Conservation (phyloP, 805 yeast species). For the Candida palmyrensis region DNA sequence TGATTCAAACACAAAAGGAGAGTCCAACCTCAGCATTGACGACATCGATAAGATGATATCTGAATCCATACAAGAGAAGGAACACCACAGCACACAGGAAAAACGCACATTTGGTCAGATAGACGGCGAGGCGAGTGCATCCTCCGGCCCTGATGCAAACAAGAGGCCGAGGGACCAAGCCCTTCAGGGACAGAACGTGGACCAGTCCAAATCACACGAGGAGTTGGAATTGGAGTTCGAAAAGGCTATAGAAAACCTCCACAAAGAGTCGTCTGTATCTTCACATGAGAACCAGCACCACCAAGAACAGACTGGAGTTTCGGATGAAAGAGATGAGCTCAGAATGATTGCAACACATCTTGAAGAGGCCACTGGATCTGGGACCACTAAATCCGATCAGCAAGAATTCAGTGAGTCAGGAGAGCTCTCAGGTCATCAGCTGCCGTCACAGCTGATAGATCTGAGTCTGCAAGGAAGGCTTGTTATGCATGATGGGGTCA, state of each 20-base stretch:
- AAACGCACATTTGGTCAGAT: too few species aligned
- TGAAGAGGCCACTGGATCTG: conserved; percentile 21
- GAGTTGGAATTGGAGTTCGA: conserved; percentile 14
- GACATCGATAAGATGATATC: conserved; percentile 17
- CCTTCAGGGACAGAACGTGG: conserved; percentile 3
- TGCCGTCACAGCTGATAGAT: too few species aligned
- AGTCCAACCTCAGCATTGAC: conserved; percentile 5
- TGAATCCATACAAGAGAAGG: conserved; percentile 10
- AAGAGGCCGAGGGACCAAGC: conserved; percentile 5
- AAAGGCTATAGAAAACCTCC: conserved; percentile 14
- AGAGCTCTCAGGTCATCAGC: too few species aligned
- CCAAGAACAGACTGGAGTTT: neutral
- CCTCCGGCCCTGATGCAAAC: conserved; percentile 1
- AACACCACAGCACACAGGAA: neutral
- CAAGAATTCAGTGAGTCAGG: too few species aligned
- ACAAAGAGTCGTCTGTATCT: conserved; percentile 7
- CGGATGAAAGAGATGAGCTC: conserved; percentile 21
- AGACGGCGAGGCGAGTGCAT: conserved; percentile 1
- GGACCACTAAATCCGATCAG: too few species aligned
- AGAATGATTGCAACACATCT: conserved; percentile 29
- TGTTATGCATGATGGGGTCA: conserved; percentile 10
- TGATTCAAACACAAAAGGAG: too few species aligned
- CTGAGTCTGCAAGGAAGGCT: conserved; percentile 2
- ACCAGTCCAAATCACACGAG: conserved; percentile 1
- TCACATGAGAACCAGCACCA: conserved; percentile 3